phyloP scores from a whole-genome alignment of 2,329 filamentous ascomycete genomes.

The Ceratocystis destructans region DNA sequence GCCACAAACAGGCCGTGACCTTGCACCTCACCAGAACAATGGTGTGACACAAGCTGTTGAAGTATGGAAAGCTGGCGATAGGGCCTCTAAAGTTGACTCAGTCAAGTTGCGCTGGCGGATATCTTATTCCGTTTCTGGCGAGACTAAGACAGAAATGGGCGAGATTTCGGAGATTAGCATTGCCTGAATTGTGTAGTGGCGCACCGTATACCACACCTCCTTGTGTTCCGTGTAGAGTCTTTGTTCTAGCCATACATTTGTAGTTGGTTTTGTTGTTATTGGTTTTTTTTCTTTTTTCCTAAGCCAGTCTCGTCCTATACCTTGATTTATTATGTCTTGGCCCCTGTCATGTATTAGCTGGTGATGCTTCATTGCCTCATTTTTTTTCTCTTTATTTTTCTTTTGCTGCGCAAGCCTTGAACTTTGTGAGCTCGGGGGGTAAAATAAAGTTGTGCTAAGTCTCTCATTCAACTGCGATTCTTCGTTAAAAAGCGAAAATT shows the following conservation, averaged over 20 bases:
- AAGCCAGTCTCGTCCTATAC: not conserved
- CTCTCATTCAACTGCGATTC: not conserved
- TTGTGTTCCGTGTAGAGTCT: not conserved
- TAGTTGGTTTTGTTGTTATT: not conserved
- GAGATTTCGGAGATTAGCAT: slow-evolving; percentile 70
- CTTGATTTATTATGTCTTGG: not conserved
- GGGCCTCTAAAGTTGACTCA: slow-evolving; percentile 52
- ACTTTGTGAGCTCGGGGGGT: not conserved
- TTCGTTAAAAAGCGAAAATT: slow-evolving; percentile 6
- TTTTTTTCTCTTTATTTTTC: not conserved
- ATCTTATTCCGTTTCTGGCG: slow-evolving; percentile 57
- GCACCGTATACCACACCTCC: not conserved
- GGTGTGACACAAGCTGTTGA: slow-evolving; percentile 74
- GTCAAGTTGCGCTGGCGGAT: slow-evolving; percentile 86
- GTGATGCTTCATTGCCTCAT: not conserved
- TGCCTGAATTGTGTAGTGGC: slow-evolving; percentile 32
- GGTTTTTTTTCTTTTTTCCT: not conserved
- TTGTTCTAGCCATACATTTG: slow-evolving; percentile 1
- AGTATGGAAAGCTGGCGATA: slow-evolving; percentile 58
- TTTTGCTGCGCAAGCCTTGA: not conserved
- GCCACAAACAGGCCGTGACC: slow-evolving; percentile 67
- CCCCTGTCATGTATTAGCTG: not conserved
- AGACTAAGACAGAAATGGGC: slow-evolving; percentile 64
- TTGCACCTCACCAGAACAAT: slow-evolving; percentile 56
- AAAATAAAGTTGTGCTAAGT: not conserved